Conservation (phyloP, 2,329 filamentous ascomycete genomes). For the Diaporthe helianthi region DNA sequence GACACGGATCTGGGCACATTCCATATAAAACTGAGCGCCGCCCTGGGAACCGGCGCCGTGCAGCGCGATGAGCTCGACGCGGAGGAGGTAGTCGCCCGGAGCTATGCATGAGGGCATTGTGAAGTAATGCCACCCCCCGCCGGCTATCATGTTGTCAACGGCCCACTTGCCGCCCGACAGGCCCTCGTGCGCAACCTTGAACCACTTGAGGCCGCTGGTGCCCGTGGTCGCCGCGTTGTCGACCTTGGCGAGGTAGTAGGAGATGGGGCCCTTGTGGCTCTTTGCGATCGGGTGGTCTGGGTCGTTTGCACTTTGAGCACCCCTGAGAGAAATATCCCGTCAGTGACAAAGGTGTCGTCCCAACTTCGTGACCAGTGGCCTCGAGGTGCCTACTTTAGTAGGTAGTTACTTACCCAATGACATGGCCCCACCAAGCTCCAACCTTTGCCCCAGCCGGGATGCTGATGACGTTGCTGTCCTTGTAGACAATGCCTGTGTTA, state of each 20-base stretch:
- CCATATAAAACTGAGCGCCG: constrained; percentile 53
- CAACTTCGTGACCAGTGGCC: neutral
- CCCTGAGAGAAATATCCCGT: constrained; percentile 36
- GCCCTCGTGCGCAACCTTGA: constrained; percentile 62
- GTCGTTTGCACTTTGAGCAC: constrained; percentile 56
- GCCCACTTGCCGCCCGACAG: constrained; percentile 53
- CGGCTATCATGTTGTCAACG: constrained; percentile 49
- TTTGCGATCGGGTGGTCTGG: constrained; percentile 61
- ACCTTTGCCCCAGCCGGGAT: constrained; percentile 58
- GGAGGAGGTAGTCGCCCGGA: constrained; percentile 61
- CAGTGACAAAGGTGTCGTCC: neutral
- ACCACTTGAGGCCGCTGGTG: constrained; percentile 54
- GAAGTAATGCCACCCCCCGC: constrained; percentile 56
- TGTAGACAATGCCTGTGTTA: constrained; percentile 42
- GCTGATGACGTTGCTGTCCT: constrained; percentile 56
- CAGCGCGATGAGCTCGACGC: constrained; percentile 61
- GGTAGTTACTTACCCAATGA: constrained; percentile 53
- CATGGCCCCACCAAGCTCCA: constrained; percentile 60
- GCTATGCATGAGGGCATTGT: constrained; percentile 58
- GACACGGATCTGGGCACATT: constrained; percentile 51
- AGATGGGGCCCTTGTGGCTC: constrained; percentile 62
- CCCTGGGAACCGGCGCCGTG: constrained; percentile 53
- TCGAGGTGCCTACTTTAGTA: too few species aligned
- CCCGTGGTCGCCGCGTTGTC: constrained; percentile 54
- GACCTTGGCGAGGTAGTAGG: constrained; percentile 61